These are phyloP conservation scores for Avena insularis DNA, from an alignment of 176 grass and related monocot genomes.

Conservation along the genomic window DNA sequence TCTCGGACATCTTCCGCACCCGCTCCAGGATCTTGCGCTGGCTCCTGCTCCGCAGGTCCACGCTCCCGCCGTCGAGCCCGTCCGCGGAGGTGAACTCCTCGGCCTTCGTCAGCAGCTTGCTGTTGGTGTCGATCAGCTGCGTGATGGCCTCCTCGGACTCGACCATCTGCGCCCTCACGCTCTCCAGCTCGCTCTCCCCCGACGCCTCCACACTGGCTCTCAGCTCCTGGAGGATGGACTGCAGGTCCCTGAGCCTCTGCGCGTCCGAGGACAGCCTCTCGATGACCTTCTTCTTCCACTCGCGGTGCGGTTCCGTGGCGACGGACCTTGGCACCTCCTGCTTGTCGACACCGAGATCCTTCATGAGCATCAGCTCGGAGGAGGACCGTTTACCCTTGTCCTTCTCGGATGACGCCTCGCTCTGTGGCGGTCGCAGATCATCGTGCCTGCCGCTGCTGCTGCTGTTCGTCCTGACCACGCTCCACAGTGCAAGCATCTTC, in stretches of 20 bases:
- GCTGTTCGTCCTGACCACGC: conserved; percentile 46
- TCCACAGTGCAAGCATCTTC: conserved; percentile 56
- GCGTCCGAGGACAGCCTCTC: conserved; percentile 71
- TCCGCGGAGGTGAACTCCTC: conserved; percentile 58
- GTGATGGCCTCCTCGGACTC: conserved; percentile 71
- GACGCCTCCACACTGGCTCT: conserved; percentile 56
- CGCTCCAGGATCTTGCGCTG: conserved; percentile 84
- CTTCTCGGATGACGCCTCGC: conserved; percentile 29
- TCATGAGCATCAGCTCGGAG: conserved; percentile 62
- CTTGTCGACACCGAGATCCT: conserved; percentile 85
- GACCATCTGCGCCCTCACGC: conserved; percentile 59
- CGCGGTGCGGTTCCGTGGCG: conserved; percentile 47
- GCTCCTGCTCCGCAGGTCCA: conserved; percentile 64
- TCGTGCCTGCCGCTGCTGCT: conserved; percentile 32
- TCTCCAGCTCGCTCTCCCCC: conserved; percentile 55
- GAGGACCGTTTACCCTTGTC: conserved; percentile 51
- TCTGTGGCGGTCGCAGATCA: conserved; percentile 45
- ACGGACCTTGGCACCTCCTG: conserved; percentile 52
- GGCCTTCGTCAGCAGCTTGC: conserved; percentile 75
- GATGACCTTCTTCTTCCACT: conserved; percentile 83
- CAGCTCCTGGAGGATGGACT: conserved; percentile 66
- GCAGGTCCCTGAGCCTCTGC: conserved; percentile 64
- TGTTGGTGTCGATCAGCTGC: conserved; percentile 79
- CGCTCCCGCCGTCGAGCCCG: conserved; percentile 29
- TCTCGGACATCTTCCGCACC: conserved; percentile 79